Conservation (phyloP, 164 flowering plant species). For the Umbellularia californica region DNA sequence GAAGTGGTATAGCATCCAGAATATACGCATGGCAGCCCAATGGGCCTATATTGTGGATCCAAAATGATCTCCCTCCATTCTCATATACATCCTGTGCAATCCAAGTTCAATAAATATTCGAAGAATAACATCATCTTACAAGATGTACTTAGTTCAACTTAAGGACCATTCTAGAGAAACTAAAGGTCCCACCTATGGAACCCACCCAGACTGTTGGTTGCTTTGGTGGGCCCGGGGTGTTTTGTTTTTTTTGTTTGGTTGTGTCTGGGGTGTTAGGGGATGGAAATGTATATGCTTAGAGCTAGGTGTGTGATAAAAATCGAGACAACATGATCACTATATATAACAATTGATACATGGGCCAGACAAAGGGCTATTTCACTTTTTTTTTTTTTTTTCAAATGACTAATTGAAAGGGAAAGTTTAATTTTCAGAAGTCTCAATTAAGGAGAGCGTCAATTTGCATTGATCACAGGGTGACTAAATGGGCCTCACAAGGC, state of each 20-base stretch:
- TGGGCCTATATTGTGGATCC: constrained; percentile 67
- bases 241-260: too few species aligned
- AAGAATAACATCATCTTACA: neutral
- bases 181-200: neutral
- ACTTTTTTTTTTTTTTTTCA: neutral
- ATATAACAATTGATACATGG: too few species aligned
- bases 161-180: neutral
- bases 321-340: too few species aligned
- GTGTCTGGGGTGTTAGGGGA: too few species aligned
- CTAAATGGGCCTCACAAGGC: neutral
- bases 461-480: neutral
- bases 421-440: too few species aligned
- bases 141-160: neutral
- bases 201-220: too few species aligned
- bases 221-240: neutral
- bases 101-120: neutral
- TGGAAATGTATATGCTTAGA: too few species aligned
- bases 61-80: constrained; percentile 47
- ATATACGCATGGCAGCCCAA: constrained; percentile 48
- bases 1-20: constrained; percentile 22
- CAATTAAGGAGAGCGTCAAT: neutral
- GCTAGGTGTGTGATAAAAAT: neutral
- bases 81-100: constrained; percentile 27
- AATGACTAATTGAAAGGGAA: neutral
- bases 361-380: neutral